These are phyloP conservation scores for Platanthera guangdongensis DNA, from an alignment of 106 monocot species.

Conservation along the genomic window DNA sequence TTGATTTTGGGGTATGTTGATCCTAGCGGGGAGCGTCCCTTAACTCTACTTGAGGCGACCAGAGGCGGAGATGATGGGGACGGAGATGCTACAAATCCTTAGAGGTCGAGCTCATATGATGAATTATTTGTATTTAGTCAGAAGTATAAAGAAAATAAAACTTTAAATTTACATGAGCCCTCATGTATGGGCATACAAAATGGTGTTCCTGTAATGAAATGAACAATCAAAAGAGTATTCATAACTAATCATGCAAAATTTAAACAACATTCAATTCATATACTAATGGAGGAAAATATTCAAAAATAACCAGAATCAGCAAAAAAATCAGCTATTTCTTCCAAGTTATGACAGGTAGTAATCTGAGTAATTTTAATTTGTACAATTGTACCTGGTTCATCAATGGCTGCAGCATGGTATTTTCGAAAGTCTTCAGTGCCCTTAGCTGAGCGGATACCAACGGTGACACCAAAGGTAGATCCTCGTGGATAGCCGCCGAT, in stretches of 20 bases:
- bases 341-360: background rate
- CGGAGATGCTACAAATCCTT: no score
- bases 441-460: constrained; percentile 72
- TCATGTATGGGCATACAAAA: background rate
- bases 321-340: background rate
- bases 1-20: no score
- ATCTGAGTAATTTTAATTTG: background rate
- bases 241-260: background rate
- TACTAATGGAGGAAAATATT: background rate
- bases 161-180: background rate
- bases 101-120: no score
- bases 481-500: constrained; percentile 94
- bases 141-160: no score
- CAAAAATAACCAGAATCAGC: background rate
- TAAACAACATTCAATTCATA: background rate
- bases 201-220: background rate
- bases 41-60: no score
- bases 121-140: no score
- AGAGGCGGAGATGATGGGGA: no score
- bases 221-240: background rate
- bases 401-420: constrained; percentile 89
- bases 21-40: no score
- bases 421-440: constrained; percentile 81
- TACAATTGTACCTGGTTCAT: constrained; percentile 78
- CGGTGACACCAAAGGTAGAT: constrained; percentile 69